Conservation (phyloP, 345 rosid genomes). For the Lepidium aucheri region DNA sequence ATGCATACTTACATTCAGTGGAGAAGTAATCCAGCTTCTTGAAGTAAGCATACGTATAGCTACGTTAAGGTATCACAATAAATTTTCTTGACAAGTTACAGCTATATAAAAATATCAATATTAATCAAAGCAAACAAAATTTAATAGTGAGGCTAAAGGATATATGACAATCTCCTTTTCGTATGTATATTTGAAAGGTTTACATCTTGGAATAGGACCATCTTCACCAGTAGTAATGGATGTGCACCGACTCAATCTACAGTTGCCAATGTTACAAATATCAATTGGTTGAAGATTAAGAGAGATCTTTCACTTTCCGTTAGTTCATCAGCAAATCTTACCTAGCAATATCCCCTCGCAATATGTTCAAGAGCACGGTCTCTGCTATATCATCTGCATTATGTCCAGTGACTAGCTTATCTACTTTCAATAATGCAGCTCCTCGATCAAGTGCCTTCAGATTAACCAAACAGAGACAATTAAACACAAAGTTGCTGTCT, state of each 20-base stretch:
- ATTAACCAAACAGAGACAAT: not conserved
- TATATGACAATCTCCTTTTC: conserved; percentile 99
- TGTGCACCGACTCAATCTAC: conserved; percentile 84
- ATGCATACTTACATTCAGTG: conserved; percentile 77
- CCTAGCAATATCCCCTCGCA: conserved; percentile 95
- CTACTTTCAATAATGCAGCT: conserved; percentile 77
- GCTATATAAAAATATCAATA: not conserved
- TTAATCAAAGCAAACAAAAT: not conserved
- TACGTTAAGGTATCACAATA: conserved; percentile 44
- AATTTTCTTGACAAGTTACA: not conserved
- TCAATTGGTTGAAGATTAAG: not conserved
- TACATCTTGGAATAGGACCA: conserved; percentile 94
- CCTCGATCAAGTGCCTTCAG: conserved; percentile 94
- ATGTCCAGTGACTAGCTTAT: conserved; percentile 86
- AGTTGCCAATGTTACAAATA: not conserved
- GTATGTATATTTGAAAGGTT: conserved; percentile 89
- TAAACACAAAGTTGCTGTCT: not conserved
- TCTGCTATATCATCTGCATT: conserved; percentile 98
- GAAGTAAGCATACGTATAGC: conserved; percentile 87
- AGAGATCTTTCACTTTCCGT: not conserved
- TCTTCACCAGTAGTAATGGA: conserved; percentile 90
- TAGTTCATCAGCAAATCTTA: conserved; percentile 14
- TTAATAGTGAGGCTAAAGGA: conserved; percentile 33
- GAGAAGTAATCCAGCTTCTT: conserved; percentile 97
- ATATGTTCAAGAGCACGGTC: conserved; percentile 79